Percentiles rank a stretch among this genome's conserved stretches.
Evolutionary conservation across 2,329 filamentous ascomycete genomes (phyloP).

Genomic region (Pyricularia pennisetigena): DNA sequence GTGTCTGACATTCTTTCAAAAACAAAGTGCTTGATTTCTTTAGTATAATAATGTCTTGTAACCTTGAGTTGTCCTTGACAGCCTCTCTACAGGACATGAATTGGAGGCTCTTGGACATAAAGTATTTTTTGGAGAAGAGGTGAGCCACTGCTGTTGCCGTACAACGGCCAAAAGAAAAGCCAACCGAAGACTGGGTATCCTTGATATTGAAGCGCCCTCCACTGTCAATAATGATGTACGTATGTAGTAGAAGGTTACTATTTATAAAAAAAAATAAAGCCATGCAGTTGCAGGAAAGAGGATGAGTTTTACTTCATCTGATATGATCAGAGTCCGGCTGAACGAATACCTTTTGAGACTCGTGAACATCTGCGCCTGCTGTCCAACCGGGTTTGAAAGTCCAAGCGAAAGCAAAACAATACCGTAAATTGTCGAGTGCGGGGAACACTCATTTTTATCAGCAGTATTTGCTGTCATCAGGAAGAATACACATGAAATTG

Average conservation of each 20-base stretch:
- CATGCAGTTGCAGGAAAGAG: neutral
- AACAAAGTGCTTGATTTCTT: neutral
- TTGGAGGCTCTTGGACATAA: neutral
- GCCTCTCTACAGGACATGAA: neutral
- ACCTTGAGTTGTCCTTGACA: neutral
- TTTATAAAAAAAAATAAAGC: neutral
- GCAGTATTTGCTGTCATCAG: neutral
- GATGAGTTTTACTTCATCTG: neutral
- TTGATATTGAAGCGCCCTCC: neutral
- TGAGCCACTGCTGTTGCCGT: neutral
- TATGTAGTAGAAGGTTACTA: neutral
- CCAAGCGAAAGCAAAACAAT: neutral
- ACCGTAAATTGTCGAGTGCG: neutral
- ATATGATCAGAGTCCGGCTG: neutral
- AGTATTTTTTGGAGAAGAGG: neutral
- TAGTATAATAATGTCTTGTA: neutral
- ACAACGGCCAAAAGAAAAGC: neutral
- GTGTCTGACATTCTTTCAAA: neutral
- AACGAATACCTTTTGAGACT: neutral
- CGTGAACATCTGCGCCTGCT: neutral
- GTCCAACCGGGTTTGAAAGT: neutral
- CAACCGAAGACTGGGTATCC: neutral
- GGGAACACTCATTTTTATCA: neutral
- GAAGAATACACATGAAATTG: neutral
- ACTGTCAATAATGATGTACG: neutral